Percentiles rank a stretch among this genome's conserved stretches.
Evolutionary conservation across 1,284 basidiomycete species (phyloP).

Genomic region (Boletus smithii): DNA sequence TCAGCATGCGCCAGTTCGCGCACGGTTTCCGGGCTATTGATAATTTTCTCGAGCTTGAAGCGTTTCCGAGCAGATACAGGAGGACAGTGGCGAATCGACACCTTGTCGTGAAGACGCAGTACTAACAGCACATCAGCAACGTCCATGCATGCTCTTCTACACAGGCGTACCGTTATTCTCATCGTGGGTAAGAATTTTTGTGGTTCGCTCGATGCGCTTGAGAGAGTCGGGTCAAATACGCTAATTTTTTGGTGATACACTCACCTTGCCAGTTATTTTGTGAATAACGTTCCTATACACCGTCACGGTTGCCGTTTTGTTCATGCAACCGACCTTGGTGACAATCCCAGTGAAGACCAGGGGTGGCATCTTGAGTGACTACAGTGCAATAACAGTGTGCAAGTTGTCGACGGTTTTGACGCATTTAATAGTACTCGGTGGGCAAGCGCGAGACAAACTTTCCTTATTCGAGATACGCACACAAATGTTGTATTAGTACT

Average conservation of each 20-base stretch:
- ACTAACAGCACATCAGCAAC: constrained; percentile 40
- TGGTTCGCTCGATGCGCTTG: constrained; percentile 67
- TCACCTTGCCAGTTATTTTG: constrained; percentile 69
- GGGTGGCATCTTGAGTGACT: constrained; percentile 56
- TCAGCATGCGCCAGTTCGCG: constrained; percentile 40
- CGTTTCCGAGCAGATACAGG: constrained; percentile 74
- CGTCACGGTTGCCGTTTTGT: constrained; percentile 77
- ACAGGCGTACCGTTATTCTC: constrained; percentile 55
- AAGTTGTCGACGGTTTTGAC: not conserved
- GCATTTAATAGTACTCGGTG: too few relatives aligned
- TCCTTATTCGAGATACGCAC: constrained; percentile 1
- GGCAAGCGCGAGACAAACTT: not conserved
- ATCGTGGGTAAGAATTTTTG: constrained; percentile 75
- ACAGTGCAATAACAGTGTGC: not conserved
- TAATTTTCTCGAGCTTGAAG: constrained; percentile 63
- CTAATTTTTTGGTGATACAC: constrained; percentile 13
- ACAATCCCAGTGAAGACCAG: constrained; percentile 70
- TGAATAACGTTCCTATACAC: constrained; percentile 69
- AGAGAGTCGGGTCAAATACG: constrained; percentile 5
- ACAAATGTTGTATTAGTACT: not conserved
- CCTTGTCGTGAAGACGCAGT: constrained; percentile 62
- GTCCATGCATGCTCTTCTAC: not conserved
- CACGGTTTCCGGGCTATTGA: constrained; percentile 64
- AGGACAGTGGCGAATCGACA: constrained; percentile 74
- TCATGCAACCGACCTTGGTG: constrained; percentile 75